Evolutionary conservation across 2,329 filamentous ascomycete species (phyloP), one percentile per base, ranked within the genome.

Genomic region (Hypoxylon sp.): DNA sequence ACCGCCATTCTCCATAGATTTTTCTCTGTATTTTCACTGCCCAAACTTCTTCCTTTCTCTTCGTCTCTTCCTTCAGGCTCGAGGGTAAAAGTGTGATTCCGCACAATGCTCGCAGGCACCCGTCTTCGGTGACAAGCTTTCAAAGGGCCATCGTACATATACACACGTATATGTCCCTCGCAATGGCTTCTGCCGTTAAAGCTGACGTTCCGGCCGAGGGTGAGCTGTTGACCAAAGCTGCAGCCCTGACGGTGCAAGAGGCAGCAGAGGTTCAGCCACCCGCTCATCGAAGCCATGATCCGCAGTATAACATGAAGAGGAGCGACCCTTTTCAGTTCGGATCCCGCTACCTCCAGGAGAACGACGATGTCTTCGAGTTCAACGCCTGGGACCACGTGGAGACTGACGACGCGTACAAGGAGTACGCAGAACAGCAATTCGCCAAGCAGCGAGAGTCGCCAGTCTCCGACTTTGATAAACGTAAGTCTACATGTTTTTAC

Each of bases 341-440:
- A 60, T 95, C 91, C 43, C 91, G 94, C 58, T 90, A 85, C 70
- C 85, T 99, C 48, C 87, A 90, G 69, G 83, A 94, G 74, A 86
- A 87, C 71, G 93, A 97, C 78, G 84, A 98, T 73, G 91, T 96
- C 70, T 99, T 94, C 78, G 90, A 96, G 74, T 97, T 95, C 85
- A 99, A 99, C 75, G 95, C 95, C 31, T 99, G 95, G 95, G 95
- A 99, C 74, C 94, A 99, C 74, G 95, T 98, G 72, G 89, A 94
- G 76, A 92, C 92, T 73, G 94, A 98, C 78, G 87, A 91, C 67
- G 83, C 88, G 35, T 98, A 97, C 81, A 88, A 89, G 71, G 86
- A 90, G 71, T 97, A 95, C 75, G 88, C 92, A 59, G 87, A 93
- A 75, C 78, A 87, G 71, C 95, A 98, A 78, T 94, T 90, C 72